Percentiles rank a stretch among this genome's conserved stretches.
Conservation (phyloP, 495 filamentous ascomycete species). For the Xylaria palmicola region DNA sequence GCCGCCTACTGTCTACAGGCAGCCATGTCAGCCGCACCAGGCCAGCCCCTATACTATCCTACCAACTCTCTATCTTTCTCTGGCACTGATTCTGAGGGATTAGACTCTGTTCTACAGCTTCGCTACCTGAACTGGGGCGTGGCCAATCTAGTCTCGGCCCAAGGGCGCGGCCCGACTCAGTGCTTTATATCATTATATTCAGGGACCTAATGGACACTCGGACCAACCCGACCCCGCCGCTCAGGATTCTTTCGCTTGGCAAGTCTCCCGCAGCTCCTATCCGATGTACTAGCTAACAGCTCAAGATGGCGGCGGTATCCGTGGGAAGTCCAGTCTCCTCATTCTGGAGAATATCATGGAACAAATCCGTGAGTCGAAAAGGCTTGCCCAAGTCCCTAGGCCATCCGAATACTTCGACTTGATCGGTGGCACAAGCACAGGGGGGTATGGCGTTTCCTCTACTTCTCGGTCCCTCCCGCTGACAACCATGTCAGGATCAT, state of each 20-base stretch:
- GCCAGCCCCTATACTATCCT: too few relatives aligned
- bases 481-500: conserved; percentile 23
- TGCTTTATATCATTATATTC: too few relatives aligned
- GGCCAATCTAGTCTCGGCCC: too few relatives aligned
- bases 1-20: too few relatives aligned
- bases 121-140: too few relatives aligned
- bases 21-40: too few relatives aligned
- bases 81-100: too few relatives aligned
- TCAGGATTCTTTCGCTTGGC: conserved; percentile 18
- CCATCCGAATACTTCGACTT: conserved; percentile 36
- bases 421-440: conserved; percentile 36
- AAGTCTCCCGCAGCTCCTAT: background rate
- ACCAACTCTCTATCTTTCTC: too few relatives aligned
- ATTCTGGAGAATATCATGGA: conserved; percentile 35
- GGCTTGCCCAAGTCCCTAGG: conserved; percentile 19
- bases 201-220: too few relatives aligned
- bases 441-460: too few relatives aligned
- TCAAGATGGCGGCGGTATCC: conserved; percentile 37
- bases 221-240: conserved; percentile 1
- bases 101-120: too few relatives aligned
- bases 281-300: background rate
- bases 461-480: background rate
- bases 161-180: too few relatives aligned
- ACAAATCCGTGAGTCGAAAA: conserved; percentile 11
- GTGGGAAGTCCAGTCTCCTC: conserved; percentile 33